A percentile compares a stretch with the other conserved stretches of the same genome.
These are phyloP conservation scores for Taxillus chinensis DNA, from an alignment of 164 flowering plant genomes.

Conservation along the genomic window DNA sequence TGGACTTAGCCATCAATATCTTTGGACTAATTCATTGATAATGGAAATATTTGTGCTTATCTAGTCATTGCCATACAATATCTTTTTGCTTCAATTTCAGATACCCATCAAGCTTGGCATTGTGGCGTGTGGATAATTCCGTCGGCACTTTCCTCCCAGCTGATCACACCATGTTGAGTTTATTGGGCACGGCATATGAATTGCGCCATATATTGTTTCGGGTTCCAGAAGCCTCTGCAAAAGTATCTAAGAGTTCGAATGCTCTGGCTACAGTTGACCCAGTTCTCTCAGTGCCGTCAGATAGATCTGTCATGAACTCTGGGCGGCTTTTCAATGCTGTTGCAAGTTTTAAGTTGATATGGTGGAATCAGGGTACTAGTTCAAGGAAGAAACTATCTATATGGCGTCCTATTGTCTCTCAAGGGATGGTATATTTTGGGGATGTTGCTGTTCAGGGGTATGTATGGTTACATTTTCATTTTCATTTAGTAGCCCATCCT, in stretches of 20 bases:
- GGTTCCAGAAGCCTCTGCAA: conserved; percentile 24
- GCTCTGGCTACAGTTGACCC: conserved; percentile 16
- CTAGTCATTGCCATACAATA: background rate
- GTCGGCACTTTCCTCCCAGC: conserved; percentile 86
- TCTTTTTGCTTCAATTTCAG: conserved; percentile 30
- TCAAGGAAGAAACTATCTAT: conserved; percentile 77
- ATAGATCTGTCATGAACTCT: conserved; percentile 34
- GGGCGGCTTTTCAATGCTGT: conserved; percentile 54
- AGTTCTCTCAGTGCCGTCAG: conserved; percentile 23
- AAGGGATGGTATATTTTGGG: conserved; percentile 76
- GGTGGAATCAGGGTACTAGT: conserved; percentile 84
- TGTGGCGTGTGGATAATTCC: conserved; percentile 94
- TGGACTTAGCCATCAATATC: too few relatives aligned
- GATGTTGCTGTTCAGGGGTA: conserved; percentile 91
- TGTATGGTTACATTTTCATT: conserved; percentile 6
- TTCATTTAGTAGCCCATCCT: conserved; percentile 3
- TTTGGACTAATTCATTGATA: too few relatives aligned
- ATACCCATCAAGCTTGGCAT: conserved; percentile 34
- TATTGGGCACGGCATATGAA: conserved; percentile 56
- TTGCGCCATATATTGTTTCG: conserved; percentile 55
- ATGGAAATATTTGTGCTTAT: too few relatives aligned
- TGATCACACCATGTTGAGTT: conserved; percentile 35
- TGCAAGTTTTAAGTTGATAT: conserved; percentile 71
- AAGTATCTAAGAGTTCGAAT: conserved; percentile 19
- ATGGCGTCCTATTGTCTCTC: conserved; percentile 88